Percentiles rank a stretch among this genome's conserved stretches.
These are phyloP conservation scores for Furcasterigmium sp. DNA, from an alignment of 2,329 filamentous ascomycete species.

Conservation along the genomic window DNA sequence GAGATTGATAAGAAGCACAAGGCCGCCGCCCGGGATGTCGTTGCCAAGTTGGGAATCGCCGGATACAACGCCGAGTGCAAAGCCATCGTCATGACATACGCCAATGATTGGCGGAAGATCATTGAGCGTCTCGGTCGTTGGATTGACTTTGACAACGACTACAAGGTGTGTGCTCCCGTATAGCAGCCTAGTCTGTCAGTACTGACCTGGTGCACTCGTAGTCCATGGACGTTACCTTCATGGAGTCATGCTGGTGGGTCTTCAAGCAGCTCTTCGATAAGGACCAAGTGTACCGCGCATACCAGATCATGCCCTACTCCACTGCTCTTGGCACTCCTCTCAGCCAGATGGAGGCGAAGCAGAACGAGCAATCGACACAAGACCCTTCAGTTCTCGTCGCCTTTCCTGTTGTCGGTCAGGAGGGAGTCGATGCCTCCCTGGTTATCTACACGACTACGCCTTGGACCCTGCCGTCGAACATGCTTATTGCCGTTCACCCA, in stretches of 20 bases:
- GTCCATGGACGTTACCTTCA: slow-evolving; percentile 93
- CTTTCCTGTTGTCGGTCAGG: slow-evolving; percentile 64
- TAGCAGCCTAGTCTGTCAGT: not conserved
- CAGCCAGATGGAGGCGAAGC: slow-evolving; percentile 83
- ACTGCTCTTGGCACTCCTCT: slow-evolving; percentile 49
- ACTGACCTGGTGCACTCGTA: slow-evolving; percentile 25
- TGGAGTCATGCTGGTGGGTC: slow-evolving; percentile 96
- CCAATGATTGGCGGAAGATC: slow-evolving; percentile 79
- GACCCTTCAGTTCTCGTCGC: slow-evolving; percentile 86
- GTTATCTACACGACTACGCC: slow-evolving; percentile 89
- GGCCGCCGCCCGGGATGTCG: slow-evolving; percentile 81
- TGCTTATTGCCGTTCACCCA: slow-evolving; percentile 71
- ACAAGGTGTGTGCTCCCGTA: slow-evolving; percentile 58
- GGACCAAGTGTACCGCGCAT: slow-evolving; percentile 81
- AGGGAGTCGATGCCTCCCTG: slow-evolving; percentile 69
- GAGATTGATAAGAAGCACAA: slow-evolving; percentile 96
- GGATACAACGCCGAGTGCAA: slow-evolving; percentile 91
- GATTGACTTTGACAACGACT: slow-evolving; percentile 98
- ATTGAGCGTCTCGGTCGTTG: slow-evolving; percentile 87
- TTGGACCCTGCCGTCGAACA: slow-evolving; percentile 78
- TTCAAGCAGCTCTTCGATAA: slow-evolving; percentile 93
- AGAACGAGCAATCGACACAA: slow-evolving; percentile 91
- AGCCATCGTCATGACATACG: slow-evolving; percentile 89
- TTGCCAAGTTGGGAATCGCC: slow-evolving; percentile 77
- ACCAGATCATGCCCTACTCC: slow-evolving; percentile 92